Evolutionary conservation across 2,329 filamentous ascomycete species (phyloP).

Genomic region (Metarhizium album): DNA sequence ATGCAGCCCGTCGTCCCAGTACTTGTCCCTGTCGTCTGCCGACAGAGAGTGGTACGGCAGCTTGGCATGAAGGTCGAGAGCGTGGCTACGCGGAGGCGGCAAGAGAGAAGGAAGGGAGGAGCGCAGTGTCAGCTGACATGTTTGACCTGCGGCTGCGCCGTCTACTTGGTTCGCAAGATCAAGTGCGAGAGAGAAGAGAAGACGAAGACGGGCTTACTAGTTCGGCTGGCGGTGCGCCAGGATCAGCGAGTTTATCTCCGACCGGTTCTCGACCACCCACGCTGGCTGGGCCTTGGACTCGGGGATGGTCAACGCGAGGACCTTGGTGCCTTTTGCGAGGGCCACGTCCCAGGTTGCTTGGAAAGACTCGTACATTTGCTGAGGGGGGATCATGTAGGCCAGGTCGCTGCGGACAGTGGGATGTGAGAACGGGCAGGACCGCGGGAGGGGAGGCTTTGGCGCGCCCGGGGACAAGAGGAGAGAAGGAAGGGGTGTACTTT

Average conservation of each 20-base stretch:
- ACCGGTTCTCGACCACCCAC: conserved; percentile 24
- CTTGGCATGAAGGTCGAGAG: conserved; percentile 43
- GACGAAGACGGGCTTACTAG: conserved; percentile 36
- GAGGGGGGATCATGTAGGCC: conserved; percentile 23
- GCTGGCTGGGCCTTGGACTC: conserved; percentile 29
- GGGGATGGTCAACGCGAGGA: conserved; percentile 54
- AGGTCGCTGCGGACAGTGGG: conserved; percentile 40
- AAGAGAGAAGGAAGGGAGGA: background rate
- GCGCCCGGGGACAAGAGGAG: background rate
- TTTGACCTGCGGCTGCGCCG: too few relatives aligned
- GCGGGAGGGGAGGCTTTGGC: too few relatives aligned
- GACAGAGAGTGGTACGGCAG: conserved; percentile 44
- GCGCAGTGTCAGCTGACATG: conserved; percentile 4
- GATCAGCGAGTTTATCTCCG: conserved; percentile 43
- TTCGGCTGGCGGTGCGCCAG: conserved; percentile 34
- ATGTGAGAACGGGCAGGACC: background rate
- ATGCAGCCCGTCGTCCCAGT: conserved; percentile 54
- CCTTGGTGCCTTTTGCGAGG: conserved; percentile 37
- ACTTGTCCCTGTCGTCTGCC: conserved; percentile 31
- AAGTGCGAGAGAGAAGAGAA: too few relatives aligned
- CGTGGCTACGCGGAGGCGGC: conserved; percentile 28
- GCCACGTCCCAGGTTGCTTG: conserved; percentile 39
- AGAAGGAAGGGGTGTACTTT: conserved; percentile 30
- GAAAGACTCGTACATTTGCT: conserved; percentile 38
- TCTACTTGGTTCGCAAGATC: too few relatives aligned